Evolutionary conservation across 129 eudicot species (phyloP).

Genomic region (Sambucus nigra): DNA sequence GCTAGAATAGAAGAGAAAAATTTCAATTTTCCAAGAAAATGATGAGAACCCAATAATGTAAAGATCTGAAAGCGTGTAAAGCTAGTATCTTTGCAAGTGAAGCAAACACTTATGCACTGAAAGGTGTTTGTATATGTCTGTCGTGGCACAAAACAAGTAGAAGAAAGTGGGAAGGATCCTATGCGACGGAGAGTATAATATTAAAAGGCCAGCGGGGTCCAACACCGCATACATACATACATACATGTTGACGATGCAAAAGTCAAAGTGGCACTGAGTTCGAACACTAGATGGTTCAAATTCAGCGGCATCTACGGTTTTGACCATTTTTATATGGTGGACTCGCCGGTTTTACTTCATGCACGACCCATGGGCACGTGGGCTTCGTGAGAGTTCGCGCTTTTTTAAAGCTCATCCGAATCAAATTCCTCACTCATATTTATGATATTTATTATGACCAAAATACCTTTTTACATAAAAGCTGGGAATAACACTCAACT

Average conservation of each 20-base stretch:
- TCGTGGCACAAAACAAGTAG: background rate
- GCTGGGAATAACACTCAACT: no score
- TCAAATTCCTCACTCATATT: background rate
- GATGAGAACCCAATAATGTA: background rate
- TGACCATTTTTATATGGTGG: background rate
- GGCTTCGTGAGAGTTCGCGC: background rate
- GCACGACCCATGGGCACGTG: background rate
- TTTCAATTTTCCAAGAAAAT: background rate
- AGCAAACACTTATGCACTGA: background rate
- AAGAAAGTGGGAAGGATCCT: background rate
- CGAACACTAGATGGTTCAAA: background rate
- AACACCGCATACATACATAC: background rate
- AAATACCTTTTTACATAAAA: background rate
- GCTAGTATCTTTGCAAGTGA: background rate
- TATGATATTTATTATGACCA: background rate
- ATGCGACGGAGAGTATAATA: background rate
- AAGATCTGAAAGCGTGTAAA: background rate
- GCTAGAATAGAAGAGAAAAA: background rate
- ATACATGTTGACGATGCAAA: background rate
- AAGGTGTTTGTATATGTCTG: background rate
- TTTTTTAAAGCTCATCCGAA: background rate
- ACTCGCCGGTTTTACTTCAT: background rate
- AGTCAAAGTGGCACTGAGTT: constrained; percentile 2
- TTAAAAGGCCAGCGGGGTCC: background rate
- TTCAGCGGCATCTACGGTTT: background rate